A percentile compares a stretch with the other conserved stretches of the same genome.
Evolutionary conservation across 1,139 yeast species (phyloP).

Genomic region (Kodamaea sp.): DNA sequence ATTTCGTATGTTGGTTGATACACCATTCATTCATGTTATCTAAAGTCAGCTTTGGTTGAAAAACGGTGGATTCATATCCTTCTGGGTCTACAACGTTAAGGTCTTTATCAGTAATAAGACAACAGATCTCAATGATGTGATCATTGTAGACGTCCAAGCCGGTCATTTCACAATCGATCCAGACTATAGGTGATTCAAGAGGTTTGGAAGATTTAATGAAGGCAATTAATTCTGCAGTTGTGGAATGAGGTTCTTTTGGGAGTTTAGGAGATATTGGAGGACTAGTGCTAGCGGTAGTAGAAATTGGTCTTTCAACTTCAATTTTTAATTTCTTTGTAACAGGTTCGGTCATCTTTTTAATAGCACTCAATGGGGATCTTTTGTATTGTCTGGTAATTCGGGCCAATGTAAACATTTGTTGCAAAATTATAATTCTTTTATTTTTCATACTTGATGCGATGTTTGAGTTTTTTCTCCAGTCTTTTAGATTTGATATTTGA

Average conservation of each 20-base stretch:
- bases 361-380: background rate
- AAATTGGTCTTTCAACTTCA: background rate
- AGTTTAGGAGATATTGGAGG: background rate
- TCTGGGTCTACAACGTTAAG: slow-evolving; percentile 60
- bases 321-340: background rate
- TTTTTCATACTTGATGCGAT: background rate
- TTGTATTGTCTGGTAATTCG: background rate
- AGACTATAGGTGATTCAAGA: slow-evolving; percentile 43
- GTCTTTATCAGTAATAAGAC: slow-evolving; percentile 81
- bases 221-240: background rate
- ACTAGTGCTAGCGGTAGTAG: background rate
- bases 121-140: slow-evolving; percentile 86
- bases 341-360: slow-evolving; percentile 1
- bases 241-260: too few relatives aligned
- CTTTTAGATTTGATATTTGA: too few relatives aligned
- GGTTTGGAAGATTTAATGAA: slow-evolving; percentile 4
- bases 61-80: slow-evolving; percentile 81
- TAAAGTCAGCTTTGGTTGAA: slow-evolving; percentile 60
- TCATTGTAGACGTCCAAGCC: slow-evolving; percentile 75
- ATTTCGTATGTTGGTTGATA: slow-evolving; percentile 65
- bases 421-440: background rate
- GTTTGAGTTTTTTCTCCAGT: too few relatives aligned
- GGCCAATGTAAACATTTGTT: background rate
- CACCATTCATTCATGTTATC: slow-evolving; percentile 88
- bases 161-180: slow-evolving; percentile 91